phyloP scores from a whole-genome alignment of 2,329 filamentous ascomycete genomes.

The Fusarium luffae region DNA sequence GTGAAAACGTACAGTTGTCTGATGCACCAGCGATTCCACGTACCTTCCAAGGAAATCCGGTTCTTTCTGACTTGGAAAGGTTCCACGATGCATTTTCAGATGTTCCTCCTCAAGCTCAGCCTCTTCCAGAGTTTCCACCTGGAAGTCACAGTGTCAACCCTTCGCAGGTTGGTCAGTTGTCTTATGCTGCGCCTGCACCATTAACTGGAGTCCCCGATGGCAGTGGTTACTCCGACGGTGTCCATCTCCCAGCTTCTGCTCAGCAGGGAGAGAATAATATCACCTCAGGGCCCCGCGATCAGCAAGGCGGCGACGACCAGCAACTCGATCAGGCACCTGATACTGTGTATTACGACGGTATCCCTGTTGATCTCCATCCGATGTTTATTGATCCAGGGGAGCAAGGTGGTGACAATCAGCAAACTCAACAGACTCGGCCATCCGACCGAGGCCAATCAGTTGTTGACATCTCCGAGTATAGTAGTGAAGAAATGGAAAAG shows the following conservation, averaged over 20 bases:
- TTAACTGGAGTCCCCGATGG: not conserved
- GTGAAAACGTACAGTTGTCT: not conserved
- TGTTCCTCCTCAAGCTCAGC: not conserved
- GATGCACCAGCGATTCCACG: not conserved
- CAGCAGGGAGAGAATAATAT: not conserved
- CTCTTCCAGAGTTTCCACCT: not conserved
- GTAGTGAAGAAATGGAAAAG: too few species aligned
- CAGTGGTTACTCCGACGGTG: not conserved
- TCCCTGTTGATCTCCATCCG: too few species aligned
- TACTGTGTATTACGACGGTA: not conserved
- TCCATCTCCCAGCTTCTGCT: not conserved
- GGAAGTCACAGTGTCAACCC: not conserved
- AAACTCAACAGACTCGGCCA: not conserved
- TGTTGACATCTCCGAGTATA: not conserved
- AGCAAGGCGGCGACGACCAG: not conserved
- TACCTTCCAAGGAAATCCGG: constrained; percentile 9
- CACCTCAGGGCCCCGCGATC: not conserved
- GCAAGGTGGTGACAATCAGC: not conserved
- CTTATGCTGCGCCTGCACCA: not conserved
- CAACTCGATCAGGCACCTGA: not conserved
- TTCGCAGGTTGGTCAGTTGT: not conserved
- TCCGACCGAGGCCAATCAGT: not conserved
- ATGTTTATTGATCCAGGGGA: not conserved
- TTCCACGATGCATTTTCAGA: not conserved
- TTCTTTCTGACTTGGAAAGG: constrained; percentile 1